Evolutionary conservation across 768 basidiomycete genomes (phyloP).

Genomic region (Infundibulicybe gibba): DNA sequence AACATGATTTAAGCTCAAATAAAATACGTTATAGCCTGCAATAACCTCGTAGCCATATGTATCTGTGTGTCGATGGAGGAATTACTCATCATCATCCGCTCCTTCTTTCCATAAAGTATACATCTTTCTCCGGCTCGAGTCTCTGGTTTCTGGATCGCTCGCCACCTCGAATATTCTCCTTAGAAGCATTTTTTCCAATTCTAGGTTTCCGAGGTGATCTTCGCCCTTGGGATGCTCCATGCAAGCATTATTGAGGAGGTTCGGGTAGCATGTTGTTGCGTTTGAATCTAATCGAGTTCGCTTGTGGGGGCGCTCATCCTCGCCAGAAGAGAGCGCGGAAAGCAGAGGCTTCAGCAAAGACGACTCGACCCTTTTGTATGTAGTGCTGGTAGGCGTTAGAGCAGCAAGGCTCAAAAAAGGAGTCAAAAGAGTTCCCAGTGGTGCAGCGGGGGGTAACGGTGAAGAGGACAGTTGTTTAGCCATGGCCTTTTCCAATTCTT

Average conservation of each 20-base stretch:
- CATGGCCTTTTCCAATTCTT: slow-evolving; percentile 78
- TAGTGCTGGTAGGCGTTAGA: slow-evolving; percentile 55
- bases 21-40: no score
- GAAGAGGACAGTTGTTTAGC: slow-evolving; percentile 39
- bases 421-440: slow-evolving; percentile 39
- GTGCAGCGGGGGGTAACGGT: slow-evolving; percentile 29
- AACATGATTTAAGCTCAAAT: no score
- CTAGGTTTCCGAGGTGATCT: slow-evolving; percentile 24
- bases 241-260: slow-evolving; percentile 54
- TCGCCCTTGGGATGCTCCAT: slow-evolving; percentile 35
- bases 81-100: slow-evolving; percentile 35
- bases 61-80: no score
- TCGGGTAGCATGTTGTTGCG: slow-evolving; percentile 30
- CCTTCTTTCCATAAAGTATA: slow-evolving; percentile 76
- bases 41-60: no score
- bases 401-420: slow-evolving; percentile 79
- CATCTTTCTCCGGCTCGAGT: slow-evolving; percentile 78
- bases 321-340: slow-evolving; percentile 37
- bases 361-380: slow-evolving; percentile 71
- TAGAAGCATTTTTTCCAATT: slow-evolving; percentile 55
- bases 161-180: slow-evolving; percentile 70
- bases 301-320: slow-evolving; percentile 41
- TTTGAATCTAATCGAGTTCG: slow-evolving; percentile 35
- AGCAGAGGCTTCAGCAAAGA: slow-evolving; percentile 71
- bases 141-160: slow-evolving; percentile 68